Evolutionary conservation across 2,329 filamentous ascomycete species (phyloP).

Genomic region (Fusarium irregulare): DNA sequence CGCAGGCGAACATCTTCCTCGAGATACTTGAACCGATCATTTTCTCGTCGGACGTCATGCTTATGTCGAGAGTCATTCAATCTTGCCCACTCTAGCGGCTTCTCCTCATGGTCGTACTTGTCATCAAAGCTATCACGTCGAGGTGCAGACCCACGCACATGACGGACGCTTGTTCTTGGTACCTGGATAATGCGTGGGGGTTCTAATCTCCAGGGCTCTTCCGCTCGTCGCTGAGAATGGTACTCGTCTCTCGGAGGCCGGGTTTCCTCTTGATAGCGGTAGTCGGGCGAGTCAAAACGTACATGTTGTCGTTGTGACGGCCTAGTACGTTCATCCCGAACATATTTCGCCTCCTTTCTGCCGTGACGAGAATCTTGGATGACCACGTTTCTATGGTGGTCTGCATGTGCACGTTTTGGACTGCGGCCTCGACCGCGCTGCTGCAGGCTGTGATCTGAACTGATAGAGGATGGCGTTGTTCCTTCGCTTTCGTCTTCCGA

Average conservation of each 20-base stretch:
- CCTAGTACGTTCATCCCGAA: not conserved
- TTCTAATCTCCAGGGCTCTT: conserved; percentile 21
- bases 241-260: conserved; percentile 22
- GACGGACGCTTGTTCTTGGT: conserved; percentile 20
- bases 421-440: conserved; percentile 19
- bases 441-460: conserved; percentile 11
- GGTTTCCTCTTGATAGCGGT: conserved; percentile 7
- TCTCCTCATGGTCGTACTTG: conserved; percentile 12
- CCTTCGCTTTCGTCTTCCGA: conserved; percentile 31
- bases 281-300: conserved; percentile 16
- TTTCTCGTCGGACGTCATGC: conserved; percentile 20
- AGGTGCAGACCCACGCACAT: conserved; percentile 27
- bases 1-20: conserved; percentile 27
- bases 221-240: conserved; percentile 2
- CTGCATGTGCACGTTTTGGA: conserved; percentile 5
- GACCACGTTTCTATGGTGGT: conserved; percentile 12
- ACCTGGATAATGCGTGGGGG: conserved; percentile 38
- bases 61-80: conserved; percentile 19
- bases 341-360: not conserved
- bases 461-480: conserved; percentile 31
- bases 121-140: conserved; percentile 31
- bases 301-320: conserved; percentile 15
- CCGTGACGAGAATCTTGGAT: conserved; percentile 8
- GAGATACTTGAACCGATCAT: conserved; percentile 29
- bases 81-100: conserved; percentile 31